Percentiles rank a stretch among this genome's conserved stretches.
Evolutionary conservation across 495 filamentous ascomycete genomes (phyloP).

Genomic region (Astrothelium subdiscretum): DNA sequence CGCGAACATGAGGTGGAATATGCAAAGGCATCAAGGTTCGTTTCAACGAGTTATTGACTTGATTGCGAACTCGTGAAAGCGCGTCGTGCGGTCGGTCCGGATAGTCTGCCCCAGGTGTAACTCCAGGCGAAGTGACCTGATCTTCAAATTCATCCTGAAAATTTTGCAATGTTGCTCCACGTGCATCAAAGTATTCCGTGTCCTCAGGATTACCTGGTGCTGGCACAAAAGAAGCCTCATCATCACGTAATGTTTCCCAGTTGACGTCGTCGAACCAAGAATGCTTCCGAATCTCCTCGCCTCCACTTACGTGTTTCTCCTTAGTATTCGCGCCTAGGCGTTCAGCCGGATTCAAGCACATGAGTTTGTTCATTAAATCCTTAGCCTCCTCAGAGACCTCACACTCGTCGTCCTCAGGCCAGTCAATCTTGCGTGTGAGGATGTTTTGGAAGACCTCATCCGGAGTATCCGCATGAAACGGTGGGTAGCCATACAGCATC

Average conservation of each 20-base stretch:
- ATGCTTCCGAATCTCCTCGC: conserved; percentile 80
- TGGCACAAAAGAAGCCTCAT: conserved; percentile 92
- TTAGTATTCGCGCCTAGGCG: conserved; percentile 75
- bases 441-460: conserved; percentile 98
- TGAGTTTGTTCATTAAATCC: conserved; percentile 82
- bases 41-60: conserved; percentile 65
- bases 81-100: conserved; percentile 89
- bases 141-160: conserved; percentile 93
- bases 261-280: conserved; percentile 80
- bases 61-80: conserved; percentile 74
- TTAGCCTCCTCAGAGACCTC: conserved; percentile 69
- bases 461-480: conserved; percentile 82
- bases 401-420: conserved; percentile 56
- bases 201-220: conserved; percentile 88
- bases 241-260: conserved; percentile 82
- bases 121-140: conserved; percentile 55
- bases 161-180: conserved; percentile 77
- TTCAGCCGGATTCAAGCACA: conserved; percentile 66
- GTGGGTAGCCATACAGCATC: conserved; percentile 83
- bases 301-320: conserved; percentile 67
- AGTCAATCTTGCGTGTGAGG: conserved; percentile 72
- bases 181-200: conserved; percentile 92
- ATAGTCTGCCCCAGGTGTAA: conserved; percentile 55
- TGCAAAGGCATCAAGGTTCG: conserved; percentile 87
- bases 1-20: conserved; percentile 90